Evolutionary conservation across 139 green algal species (phyloP).

Genomic region (Tetradesmus lagerheimii): DNA sequence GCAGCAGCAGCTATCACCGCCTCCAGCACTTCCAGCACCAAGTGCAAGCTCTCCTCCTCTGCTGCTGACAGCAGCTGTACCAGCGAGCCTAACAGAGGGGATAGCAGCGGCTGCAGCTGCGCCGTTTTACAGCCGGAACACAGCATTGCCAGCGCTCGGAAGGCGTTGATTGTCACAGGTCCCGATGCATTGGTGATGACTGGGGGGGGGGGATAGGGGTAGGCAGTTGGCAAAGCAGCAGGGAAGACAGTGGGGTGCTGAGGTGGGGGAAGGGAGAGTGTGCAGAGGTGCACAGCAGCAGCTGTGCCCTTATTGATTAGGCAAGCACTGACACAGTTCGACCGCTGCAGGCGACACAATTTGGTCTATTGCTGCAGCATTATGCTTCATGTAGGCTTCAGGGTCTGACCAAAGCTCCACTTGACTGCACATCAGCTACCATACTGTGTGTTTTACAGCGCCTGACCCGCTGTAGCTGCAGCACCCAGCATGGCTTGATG

Average conservation of each 20-base stretch:
- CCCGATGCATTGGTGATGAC: not conserved
- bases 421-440: too few species aligned
- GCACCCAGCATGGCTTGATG: too few species aligned
- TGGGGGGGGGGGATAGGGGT: not conserved
- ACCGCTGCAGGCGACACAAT: too few species aligned
- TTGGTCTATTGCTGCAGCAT: too few species aligned
- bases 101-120: constrained; percentile 45
- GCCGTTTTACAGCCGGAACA: not conserved
- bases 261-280: not conserved
- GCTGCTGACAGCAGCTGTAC: constrained; percentile 55
- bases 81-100: constrained; percentile 63
- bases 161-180: constrained; percentile 67
- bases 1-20: constrained; percentile 54
- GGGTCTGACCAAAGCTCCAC: too few species aligned
- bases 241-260: not conserved
- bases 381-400: too few species aligned
- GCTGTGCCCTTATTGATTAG: too few species aligned
- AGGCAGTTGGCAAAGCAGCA: not conserved
- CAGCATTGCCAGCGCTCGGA: constrained; percentile 56
- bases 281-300: not conserved
- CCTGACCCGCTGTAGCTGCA: too few species aligned
- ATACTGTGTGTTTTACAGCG: too few species aligned
- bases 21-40: constrained; percentile 82
- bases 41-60: constrained; percentile 76
- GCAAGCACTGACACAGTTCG: too few species aligned